Evolutionary conservation across 345 rosid genomes (phyloP).

Genomic region (Aquilaria yunnanensis): DNA sequence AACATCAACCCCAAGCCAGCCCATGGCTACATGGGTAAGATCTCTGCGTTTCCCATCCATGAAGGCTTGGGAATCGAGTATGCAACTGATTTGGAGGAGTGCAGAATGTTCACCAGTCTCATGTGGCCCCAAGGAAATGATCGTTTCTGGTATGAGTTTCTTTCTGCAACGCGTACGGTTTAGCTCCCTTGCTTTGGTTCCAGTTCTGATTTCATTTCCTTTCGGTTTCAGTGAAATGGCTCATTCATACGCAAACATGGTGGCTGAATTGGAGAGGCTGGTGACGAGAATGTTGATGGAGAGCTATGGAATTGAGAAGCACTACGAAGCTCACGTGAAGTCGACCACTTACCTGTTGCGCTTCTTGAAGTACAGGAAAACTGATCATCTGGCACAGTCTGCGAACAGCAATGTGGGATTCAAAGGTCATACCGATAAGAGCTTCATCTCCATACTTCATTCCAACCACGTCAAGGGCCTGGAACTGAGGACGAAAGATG

Average conservation of each 20-base stretch:
- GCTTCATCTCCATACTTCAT: conserved; percentile 51
- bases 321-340: conserved; percentile 26
- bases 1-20: conserved; percentile 53
- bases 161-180: not conserved
- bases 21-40: conserved; percentile 63
- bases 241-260: conserved; percentile 31
- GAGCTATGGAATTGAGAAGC: conserved; percentile 44
- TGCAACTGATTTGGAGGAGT: conserved; percentile 33
- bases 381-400: not conserved
- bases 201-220: not conserved
- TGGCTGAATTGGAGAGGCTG: conserved; percentile 34
- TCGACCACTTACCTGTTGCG: conserved; percentile 44
- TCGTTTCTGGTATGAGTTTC: conserved; percentile 38
- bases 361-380: conserved; percentile 35
- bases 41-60: conserved; percentile 50
- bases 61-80: conserved; percentile 70
- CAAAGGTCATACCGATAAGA: conserved; percentile 49
- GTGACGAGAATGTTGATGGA: conserved; percentile 60
- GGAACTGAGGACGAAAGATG: conserved; percentile 37
- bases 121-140: conserved; percentile 72
- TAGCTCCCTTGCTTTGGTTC: not conserved
- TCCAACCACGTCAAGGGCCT: conserved; percentile 51
- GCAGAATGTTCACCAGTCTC: conserved; percentile 40
- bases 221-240: conserved; percentile 20
- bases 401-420: conserved; percentile 41